Base-by-base conservation (phyloP, 2,329 filamentous ascomycete genomes). In the Colletotrichum lindemuthianum region DNA sequence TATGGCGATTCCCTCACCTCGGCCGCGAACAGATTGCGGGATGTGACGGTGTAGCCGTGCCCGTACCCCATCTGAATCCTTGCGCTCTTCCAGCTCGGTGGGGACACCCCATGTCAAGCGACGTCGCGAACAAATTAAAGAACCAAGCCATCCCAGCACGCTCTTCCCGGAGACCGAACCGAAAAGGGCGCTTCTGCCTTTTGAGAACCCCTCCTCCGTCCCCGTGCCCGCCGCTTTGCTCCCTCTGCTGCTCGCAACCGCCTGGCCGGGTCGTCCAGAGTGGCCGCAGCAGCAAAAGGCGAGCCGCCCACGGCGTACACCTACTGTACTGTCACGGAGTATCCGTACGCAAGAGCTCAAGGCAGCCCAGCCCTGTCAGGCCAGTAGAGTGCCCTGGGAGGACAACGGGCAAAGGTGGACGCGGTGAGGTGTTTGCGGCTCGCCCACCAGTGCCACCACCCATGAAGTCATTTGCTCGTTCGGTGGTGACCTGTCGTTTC, bases 101-200 rank as follows among this genome's bases (percentile, higher is more conserved):
- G 24, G 44, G 45, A 57, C 45, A 41, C n/a, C 41, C 58, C 58
- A 59, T 69, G 68, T 63, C 50, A 56, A 59, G 58, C 53, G 65
- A 51, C 61, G 68, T 70, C 59, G 63, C 65, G 64, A 67, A 70
- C 66, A 65, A 43, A 59, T 65, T 45, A 66, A 37, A 52, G 49
- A 59, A 61, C 11, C 72, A 60, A 43, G 45, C 12, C 39, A 43
- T 50, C 49, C 60, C 43, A 45, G 50, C 49, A 32, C 41, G n/a
- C 48, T 32, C 13, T 33, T 33, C 40, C 57, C 64, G 64, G 64
- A 32, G 60, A 33, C 60, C 41, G 40, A 34, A 48, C 60, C 64
- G 60, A 49, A 67, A 60, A 56, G 61, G 52, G 57, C 12, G n/a
- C 40, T 41, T 50, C 16, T 24, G 34, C 45, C 34, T 10, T 49